Percentiles rank a stretch among this genome's conserved stretches.
Evolutionary conservation across 495 filamentous ascomycete species (phyloP).

Genomic region (Melanomma pulvis-pyrius): DNA sequence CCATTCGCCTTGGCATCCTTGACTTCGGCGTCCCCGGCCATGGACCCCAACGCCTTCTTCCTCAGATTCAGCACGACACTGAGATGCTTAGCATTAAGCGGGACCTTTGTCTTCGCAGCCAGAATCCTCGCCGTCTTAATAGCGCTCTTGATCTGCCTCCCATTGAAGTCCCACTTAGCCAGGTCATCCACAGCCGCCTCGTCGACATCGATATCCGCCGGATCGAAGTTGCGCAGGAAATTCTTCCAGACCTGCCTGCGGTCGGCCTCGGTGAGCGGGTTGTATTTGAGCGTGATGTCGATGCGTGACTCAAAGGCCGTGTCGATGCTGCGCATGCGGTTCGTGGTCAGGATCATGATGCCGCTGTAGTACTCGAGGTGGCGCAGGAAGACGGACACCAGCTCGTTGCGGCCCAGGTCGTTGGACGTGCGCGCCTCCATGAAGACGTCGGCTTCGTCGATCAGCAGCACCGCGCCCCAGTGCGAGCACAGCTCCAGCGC

Average conservation of each 20-base stretch:
- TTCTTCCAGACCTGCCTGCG: conserved; percentile 49
- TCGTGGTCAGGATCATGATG: conserved; percentile 9
- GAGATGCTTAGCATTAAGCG: conserved; percentile 48
- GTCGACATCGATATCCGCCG: conserved; percentile 43
- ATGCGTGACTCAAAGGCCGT: background rate
- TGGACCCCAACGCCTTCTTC: conserved; percentile 10
- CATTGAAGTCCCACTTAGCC: conserved; percentile 55
- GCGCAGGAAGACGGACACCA: conserved; percentile 21
- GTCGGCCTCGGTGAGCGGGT: conserved; percentile 34
- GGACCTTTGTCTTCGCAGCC: conserved; percentile 42
- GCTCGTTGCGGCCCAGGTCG: conserved; percentile 14
- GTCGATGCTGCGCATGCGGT: conserved; percentile 2
- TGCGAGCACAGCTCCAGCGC: background rate
- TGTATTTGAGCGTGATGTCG: conserved; percentile 9
- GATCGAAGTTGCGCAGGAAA: conserved; percentile 37
- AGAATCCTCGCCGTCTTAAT: conserved; percentile 58
- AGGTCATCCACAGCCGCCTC: conserved; percentile 46
- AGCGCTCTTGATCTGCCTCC: conserved; percentile 65
- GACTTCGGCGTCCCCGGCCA: conserved; percentile 31
- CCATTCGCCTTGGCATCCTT: background rate
- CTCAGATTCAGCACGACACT: conserved; percentile 50
- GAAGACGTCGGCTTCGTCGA: conserved; percentile 43
- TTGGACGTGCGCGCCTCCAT: conserved; percentile 5
- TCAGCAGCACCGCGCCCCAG: conserved; percentile 30
- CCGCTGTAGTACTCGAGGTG: background rate